Percentiles rank a stretch among this genome's conserved stretches.
Conservation (phyloP, 2,329 filamentous ascomycete species). For the Aspergillus persii region DNA sequence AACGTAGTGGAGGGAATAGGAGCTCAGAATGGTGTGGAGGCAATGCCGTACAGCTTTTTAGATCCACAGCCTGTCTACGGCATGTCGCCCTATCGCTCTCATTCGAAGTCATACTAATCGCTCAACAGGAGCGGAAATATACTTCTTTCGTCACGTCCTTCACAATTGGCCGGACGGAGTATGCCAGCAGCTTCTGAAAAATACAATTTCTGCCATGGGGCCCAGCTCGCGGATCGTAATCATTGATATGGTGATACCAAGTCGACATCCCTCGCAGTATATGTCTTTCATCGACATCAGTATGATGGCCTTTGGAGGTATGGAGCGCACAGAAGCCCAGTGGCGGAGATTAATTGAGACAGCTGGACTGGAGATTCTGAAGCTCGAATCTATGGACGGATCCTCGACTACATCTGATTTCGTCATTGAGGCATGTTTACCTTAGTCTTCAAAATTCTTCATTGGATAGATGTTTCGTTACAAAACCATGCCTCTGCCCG, state of each 20-base stretch:
- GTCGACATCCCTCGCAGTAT: background rate
- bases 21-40: background rate
- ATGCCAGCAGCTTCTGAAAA: background rate
- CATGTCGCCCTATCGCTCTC: background rate
- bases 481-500: no score
- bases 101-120: background rate
- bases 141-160: conserved; percentile 1
- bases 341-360: background rate
- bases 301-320: background rate
- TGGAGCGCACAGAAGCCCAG: background rate
- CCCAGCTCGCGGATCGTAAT: background rate
- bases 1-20: background rate
- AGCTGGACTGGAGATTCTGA: background rate
- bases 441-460: background rate
- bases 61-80: background rate
- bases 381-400: background rate
- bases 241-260: background rate
- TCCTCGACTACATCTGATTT: background rate
- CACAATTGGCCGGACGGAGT: background rate
- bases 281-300: background rate
- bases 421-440: background rate
- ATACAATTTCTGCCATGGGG: background rate
- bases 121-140: background rate
- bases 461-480: no score
- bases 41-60: conserved; percentile 1